A percentile compares a stretch with the other conserved stretches of the same genome.
phyloP scores from a whole-genome alignment of 2,329 filamentous ascomycete genomes.

The Colletotrichum sp. region DNA sequence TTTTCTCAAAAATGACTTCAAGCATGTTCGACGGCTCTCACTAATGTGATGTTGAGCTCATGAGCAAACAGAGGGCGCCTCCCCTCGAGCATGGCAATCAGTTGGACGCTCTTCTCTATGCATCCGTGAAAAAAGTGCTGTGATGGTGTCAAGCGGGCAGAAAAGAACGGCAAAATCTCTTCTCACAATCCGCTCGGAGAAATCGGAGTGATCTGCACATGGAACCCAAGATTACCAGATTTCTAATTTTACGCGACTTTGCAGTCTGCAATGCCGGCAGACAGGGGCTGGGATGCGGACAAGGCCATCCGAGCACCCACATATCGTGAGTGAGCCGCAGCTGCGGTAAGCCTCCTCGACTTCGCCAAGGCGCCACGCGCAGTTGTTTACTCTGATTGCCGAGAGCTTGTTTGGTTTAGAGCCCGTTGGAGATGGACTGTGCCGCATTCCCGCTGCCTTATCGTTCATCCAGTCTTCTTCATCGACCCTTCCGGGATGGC shows the following conservation, averaged over 20 bases:
- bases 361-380: background rate
- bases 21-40: fast-evolving
- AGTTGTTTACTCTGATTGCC: background rate
- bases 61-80: background rate
- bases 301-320: background rate
- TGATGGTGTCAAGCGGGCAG: background rate
- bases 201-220: background rate
- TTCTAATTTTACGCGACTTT: background rate
- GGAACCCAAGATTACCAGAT: background rate
- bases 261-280: background rate
- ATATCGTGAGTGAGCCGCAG: background rate
- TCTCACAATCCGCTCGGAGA: background rate
- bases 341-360: background rate
- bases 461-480: background rate
- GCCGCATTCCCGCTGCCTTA: background rate
- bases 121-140: background rate
- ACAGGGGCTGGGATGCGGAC: background rate
- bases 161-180: background rate
- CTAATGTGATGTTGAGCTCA: background rate
- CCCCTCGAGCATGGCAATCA: too few species aligned
- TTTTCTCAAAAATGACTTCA: background rate
- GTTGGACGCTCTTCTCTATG: background rate
- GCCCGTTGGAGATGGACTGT: background rate
- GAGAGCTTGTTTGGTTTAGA: background rate
- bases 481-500: background rate